A percentile compares a stretch with the other conserved stretches of the same genome.
Conservation (phyloP, 345 rosid genomes). For the Hirschfeldia incana region DNA sequence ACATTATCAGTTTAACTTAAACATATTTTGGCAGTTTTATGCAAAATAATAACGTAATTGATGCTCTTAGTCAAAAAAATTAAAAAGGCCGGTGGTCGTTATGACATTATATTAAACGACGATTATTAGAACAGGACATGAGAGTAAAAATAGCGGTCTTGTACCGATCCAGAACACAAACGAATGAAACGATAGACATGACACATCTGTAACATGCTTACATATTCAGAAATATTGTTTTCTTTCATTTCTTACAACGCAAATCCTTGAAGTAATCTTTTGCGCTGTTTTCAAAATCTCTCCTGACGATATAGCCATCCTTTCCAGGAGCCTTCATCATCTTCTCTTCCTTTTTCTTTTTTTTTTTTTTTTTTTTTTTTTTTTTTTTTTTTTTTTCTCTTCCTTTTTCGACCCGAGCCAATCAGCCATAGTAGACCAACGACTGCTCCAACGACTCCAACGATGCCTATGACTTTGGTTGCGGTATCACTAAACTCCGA, state of each 20-base stretch:
- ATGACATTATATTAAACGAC: background rate
- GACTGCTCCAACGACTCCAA: slow-evolving; percentile 22
- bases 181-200: background rate
- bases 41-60: background rate
- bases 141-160: background rate
- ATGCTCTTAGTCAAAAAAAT: background rate
- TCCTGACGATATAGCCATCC: background rate
- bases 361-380: no score
- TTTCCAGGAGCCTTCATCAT: slow-evolving; percentile 32
- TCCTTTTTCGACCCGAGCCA: background rate
- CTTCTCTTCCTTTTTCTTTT: slow-evolving; percentile 2
- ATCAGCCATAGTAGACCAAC: slow-evolving; percentile 1
- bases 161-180: background rate
- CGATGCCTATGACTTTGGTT: background rate
- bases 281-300: slow-evolving; percentile 10
- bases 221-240: background rate
- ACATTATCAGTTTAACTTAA: background rate
- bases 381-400: no score
- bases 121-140: background rate
- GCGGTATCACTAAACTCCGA: background rate
- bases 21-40: background rate
- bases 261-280: slow-evolving; percentile 15
- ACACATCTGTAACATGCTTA: background rate
- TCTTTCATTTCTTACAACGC: slow-evolving; percentile 12
- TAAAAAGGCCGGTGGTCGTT: background rate